Conservation (phyloP, 1,284 basidiomycete species). For the Melampsora americana region DNA sequence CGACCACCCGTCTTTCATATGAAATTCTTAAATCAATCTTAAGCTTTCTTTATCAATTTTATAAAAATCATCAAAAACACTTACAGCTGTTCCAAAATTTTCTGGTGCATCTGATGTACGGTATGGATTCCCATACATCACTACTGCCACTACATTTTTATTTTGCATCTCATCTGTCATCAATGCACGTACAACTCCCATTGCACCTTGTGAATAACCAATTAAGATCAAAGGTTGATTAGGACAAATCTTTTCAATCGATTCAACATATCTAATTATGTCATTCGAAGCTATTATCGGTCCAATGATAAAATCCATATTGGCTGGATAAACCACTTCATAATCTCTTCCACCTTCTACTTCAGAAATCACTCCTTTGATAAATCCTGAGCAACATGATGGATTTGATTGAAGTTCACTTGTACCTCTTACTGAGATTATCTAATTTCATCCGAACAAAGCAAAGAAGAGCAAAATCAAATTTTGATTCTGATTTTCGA, state of each 20-base stretch:
- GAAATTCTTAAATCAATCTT: background rate
- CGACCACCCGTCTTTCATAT: background rate
- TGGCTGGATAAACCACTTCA: slow-evolving; percentile 6
- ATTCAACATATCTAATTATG: background rate
- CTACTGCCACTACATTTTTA: background rate
- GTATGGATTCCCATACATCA: slow-evolving; percentile 6
- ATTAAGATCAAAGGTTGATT: background rate
- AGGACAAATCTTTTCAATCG: background rate
- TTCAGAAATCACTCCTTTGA: background rate
- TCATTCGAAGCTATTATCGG: background rate
- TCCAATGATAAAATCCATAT: background rate
- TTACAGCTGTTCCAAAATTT: background rate
- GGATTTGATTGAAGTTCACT: background rate
- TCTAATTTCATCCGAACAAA: background rate
- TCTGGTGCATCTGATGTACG: background rate
- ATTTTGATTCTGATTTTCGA: background rate
- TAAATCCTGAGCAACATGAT: background rate
- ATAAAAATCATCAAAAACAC: background rate
- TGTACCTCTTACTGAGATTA: background rate
- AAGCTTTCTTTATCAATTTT: background rate
- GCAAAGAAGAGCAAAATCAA: background rate
- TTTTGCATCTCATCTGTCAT: background rate
- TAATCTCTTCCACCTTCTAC: slow-evolving; percentile 5
- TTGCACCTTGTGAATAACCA: slow-evolving; percentile 16
- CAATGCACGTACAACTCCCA: background rate